A percentile compares a stretch with the other conserved stretches of the same genome.
Evolutionary conservation across 805 yeast genomes (phyloP).

Genomic region (Ogataea minuta): DNA sequence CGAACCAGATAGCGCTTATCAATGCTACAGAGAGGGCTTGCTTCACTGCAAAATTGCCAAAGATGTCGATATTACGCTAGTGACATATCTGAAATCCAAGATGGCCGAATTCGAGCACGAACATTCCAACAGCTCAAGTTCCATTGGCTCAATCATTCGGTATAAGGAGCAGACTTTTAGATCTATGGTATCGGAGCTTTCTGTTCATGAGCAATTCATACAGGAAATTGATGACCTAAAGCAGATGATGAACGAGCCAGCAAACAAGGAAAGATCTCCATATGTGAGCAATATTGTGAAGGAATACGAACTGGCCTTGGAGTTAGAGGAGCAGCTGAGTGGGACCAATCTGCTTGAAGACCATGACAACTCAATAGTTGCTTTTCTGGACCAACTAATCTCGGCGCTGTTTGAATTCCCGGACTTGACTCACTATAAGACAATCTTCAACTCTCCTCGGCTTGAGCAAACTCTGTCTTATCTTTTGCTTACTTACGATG

Average conservation of each 20-base stretch:
- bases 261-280: slow-evolving; percentile 3
- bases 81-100: slow-evolving; percentile 11
- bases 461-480: slow-evolving; percentile 14
- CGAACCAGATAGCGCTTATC: slow-evolving; percentile 13
- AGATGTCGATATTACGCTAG: slow-evolving; percentile 9
- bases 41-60: slow-evolving; percentile 18
- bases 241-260: slow-evolving; percentile 5
- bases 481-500: slow-evolving; percentile 7
- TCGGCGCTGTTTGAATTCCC: slow-evolving; percentile 13
- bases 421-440: slow-evolving; percentile 10
- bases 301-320: slow-evolving; percentile 8
- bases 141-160: slow-evolving; percentile 15
- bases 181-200: slow-evolving; percentile 17
- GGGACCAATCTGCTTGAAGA: slow-evolving; percentile 8
- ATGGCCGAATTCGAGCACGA: slow-evolving; percentile 13
- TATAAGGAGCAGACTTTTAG: slow-evolving; percentile 17
- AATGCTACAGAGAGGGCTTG: slow-evolving; percentile 19
- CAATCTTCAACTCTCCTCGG: slow-evolving; percentile 11
- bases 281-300: slow-evolving; percentile 6
- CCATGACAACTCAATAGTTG: slow-evolving; percentile 3
- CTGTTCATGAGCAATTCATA: slow-evolving; percentile 13
- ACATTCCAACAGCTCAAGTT: slow-evolving; percentile 11
- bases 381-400: slow-evolving; percentile 10
- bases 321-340: slow-evolving; percentile 6
- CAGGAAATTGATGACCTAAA: slow-evolving; percentile 16